Percentiles rank a stretch among this genome's conserved stretches.
Conservation (phyloP, 768 basidiomycete species). For the Tylopilus sp. region DNA sequence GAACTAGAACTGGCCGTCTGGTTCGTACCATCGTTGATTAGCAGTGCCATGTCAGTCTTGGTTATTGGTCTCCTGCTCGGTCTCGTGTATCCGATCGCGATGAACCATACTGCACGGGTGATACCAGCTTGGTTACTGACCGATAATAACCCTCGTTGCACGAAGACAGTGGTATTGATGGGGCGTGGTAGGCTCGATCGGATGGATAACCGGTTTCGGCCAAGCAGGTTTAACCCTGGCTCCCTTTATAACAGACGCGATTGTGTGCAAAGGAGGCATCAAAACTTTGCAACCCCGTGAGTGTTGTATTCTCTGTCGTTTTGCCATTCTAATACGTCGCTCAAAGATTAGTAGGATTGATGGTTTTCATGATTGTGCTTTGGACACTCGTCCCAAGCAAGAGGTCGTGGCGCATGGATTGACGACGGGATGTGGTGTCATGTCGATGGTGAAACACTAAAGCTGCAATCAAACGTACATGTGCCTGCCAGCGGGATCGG, state of each 20-base stretch:
- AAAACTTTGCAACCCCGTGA: slow-evolving; percentile 36
- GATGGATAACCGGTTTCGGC: slow-evolving; percentile 67
- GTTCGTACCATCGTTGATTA: slow-evolving; percentile 52
- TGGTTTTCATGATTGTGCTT: slow-evolving; percentile 39
- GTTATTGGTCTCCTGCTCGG: slow-evolving; percentile 55
- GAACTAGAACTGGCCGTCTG: slow-evolving; percentile 57
- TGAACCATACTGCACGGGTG: slow-evolving; percentile 66
- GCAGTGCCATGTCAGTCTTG: slow-evolving; percentile 52
- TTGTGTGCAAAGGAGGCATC: slow-evolving; percentile 58
- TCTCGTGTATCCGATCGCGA: slow-evolving; percentile 51
- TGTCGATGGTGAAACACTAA: no score
- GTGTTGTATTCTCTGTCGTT: neutral
- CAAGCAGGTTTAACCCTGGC: slow-evolving; percentile 71
- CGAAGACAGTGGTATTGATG: neutral
- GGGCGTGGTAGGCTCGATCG: slow-evolving; percentile 45
- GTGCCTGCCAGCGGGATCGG: no score
- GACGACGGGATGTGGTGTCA: no score
- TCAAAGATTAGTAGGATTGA: slow-evolving; percentile 36
- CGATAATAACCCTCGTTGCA: slow-evolving; percentile 23
- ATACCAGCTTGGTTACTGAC: slow-evolving; percentile 69
- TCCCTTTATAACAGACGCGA: slow-evolving; percentile 70
- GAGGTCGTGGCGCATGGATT: slow-evolving; percentile 18
- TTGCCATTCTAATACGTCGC: neutral
- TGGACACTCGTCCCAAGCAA: slow-evolving; percentile 41
- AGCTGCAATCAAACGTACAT: no score